Percentiles rank a stretch among this genome's conserved stretches.
Evolutionary conservation across 2,329 filamentous ascomycete genomes (phyloP).

Genomic region (Verticillium albo-atrum): DNA sequence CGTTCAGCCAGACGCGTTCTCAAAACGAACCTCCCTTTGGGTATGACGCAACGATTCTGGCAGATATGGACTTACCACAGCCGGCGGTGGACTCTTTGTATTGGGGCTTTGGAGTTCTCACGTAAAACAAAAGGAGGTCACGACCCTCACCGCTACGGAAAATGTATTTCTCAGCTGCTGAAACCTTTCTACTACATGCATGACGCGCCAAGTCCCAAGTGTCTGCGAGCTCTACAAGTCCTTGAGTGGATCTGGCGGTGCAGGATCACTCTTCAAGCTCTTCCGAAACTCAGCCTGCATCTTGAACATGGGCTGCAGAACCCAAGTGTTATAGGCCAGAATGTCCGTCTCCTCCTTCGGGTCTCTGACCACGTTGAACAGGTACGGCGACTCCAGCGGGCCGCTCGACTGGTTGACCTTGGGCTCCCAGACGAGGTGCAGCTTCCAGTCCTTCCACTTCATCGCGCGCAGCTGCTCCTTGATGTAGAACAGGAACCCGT

Average conservation of each 20-base stretch:
- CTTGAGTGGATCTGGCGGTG: slow-evolving; percentile 25
- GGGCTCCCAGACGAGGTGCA: slow-evolving; percentile 28
- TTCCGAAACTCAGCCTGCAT: slow-evolving; percentile 19
- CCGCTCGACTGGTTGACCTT: slow-evolving; percentile 26
- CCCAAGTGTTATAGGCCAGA: slow-evolving; percentile 25
- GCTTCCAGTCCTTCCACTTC: slow-evolving; percentile 30
- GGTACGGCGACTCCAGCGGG: slow-evolving; percentile 24
- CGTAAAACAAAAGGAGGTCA: no score
- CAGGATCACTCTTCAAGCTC: slow-evolving; percentile 23
- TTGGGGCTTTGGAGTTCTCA: background rate
- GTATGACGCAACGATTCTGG: background rate
- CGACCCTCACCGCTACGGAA: no score
- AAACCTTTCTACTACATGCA: no score
- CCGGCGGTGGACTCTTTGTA: background rate
- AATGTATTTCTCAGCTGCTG: no score
- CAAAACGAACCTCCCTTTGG: background rate
- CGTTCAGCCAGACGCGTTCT: background rate
- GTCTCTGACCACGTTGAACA: slow-evolving; percentile 24
- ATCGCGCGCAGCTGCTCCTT: slow-evolving; percentile 27
- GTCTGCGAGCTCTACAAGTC: slow-evolving; percentile 1
- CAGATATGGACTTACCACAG: background rate
- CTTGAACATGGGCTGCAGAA: slow-evolving; percentile 23
- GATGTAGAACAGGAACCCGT: slow-evolving; percentile 27
- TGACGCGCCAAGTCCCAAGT: background rate
- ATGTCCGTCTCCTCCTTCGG: slow-evolving; percentile 28